These are phyloP conservation scores for Chlorella sp. DNA, from an alignment of 139 green algal genomes.

Conservation along the genomic window DNA sequence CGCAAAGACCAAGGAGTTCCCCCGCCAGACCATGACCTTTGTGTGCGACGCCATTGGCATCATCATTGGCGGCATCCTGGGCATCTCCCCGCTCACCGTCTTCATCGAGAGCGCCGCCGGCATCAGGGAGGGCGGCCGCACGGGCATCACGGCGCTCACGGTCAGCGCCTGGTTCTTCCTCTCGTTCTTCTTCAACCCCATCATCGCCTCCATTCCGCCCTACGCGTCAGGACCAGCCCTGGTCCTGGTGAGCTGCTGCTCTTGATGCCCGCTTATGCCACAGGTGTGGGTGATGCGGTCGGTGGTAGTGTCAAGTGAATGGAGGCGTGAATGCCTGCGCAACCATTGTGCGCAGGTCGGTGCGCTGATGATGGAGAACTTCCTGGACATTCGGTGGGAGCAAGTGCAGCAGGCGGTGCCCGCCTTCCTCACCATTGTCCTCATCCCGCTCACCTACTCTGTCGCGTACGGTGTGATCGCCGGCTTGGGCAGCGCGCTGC, in stretches of 20 bases:
- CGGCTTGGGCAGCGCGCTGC: conserved; percentile 43
- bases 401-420: conserved; percentile 53
- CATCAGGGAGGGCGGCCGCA: conserved; percentile 40
- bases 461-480: conserved; percentile 68
- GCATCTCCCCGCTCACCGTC: conserved; percentile 61
- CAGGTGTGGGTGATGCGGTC: too few relatives aligned
- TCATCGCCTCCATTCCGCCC: conserved; percentile 76
- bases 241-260: conserved; percentile 59
- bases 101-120: conserved; percentile 26
- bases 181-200: conserved; percentile 76
- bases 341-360: conserved; percentile 38
- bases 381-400: conserved; percentile 46
- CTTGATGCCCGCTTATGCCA: too few relatives aligned
- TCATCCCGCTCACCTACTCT: conserved; percentile 74
- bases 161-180: conserved; percentile 54
- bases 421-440: conserved; percentile 71
- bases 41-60: conserved; percentile 59
- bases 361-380: conserved; percentile 51
- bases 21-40: conserved; percentile 27
- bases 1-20: conserved; percentile 35
- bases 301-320: too few relatives aligned
- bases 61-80: conserved; percentile 58
- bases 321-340: too few relatives aligned
- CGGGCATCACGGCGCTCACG: conserved; percentile 31
- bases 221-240: conserved; percentile 76